A percentile compares a stretch with the other conserved stretches of the same genome.
Evolutionary conservation across 345 rosid species (phyloP).

Genomic region (Angophora floribunda): DNA sequence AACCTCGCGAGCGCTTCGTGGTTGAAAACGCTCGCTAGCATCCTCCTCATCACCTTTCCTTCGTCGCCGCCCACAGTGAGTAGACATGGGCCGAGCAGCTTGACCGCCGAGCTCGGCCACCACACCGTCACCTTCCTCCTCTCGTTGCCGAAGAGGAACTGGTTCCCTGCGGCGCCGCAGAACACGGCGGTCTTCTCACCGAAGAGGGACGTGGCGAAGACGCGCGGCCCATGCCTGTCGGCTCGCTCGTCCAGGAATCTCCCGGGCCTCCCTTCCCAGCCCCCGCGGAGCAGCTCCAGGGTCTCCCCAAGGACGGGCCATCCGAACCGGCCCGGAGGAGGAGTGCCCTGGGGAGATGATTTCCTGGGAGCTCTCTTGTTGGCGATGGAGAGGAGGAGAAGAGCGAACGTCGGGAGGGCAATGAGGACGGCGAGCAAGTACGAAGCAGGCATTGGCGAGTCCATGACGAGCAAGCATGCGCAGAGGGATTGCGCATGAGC

Average conservation of each 20-base stretch:
- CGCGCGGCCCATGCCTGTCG: not conserved
- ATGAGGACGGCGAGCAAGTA: not conserved
- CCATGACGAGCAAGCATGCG: not conserved
- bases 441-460: not conserved
- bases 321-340: not conserved
- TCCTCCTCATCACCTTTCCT: not conserved
- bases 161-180: not conserved
- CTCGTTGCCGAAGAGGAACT: not conserved
- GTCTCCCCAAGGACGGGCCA: conserved; percentile 2
- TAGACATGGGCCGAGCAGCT: not conserved
- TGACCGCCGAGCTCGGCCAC: not conserved
- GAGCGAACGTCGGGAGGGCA: not conserved
- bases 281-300: not conserved
- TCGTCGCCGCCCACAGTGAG: not conserved
- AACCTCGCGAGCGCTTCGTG: not conserved
- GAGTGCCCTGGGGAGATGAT: not conserved
- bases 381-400: not conserved
- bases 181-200: not conserved
- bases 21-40: not conserved
- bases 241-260: not conserved
- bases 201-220: not conserved
- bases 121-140: not conserved
- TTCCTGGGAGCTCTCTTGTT: not conserved
- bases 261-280: not conserved
- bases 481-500: not conserved